These are phyloP conservation scores for Furcasterigmium furcatum DNA, from an alignment of 2,329 filamentous ascomycete genomes.

Conservation along the genomic window DNA sequence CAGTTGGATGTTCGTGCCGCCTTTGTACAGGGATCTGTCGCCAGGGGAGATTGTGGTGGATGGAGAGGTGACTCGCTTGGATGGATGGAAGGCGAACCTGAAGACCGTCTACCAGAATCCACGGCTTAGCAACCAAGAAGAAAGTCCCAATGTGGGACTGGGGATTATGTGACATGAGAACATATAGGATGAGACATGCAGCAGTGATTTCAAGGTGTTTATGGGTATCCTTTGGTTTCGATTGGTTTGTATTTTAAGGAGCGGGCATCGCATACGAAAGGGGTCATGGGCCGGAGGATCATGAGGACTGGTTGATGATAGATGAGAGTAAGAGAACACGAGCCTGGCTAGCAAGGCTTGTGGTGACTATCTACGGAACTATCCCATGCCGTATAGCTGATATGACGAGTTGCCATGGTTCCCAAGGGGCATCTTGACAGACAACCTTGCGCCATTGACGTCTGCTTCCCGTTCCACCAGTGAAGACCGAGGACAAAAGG, in stretches of 20 bases:
- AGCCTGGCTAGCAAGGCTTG: too few relatives aligned
- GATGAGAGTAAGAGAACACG: too few relatives aligned
- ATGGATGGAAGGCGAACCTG: conserved; percentile 30
- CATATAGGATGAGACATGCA: not conserved
- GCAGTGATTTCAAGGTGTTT: not conserved
- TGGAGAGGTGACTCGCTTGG: conserved; percentile 25
- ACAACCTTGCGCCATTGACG: too few relatives aligned
- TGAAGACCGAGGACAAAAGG: too few relatives aligned
- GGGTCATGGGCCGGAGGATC: too few relatives aligned
- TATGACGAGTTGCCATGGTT: too few relatives aligned
- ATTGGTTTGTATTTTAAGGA: not conserved
- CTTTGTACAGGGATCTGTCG: conserved; percentile 27
- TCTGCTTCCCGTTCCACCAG: too few relatives aligned
- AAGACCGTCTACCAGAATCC: conserved; percentile 17
- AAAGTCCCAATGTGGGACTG: not conserved
- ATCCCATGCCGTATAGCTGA: too few relatives aligned
- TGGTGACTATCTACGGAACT: too few relatives aligned
- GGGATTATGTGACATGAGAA: conserved; percentile 1
- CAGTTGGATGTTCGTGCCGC: conserved; percentile 33
- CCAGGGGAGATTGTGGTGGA: conserved; percentile 34
- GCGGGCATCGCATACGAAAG: not conserved
- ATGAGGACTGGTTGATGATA: too few relatives aligned
- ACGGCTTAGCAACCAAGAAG: not conserved
- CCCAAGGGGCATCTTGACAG: too few relatives aligned
- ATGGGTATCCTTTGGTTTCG: not conserved